Evolutionary conservation across 352 stramenopile species (phyloP), one percentile per base, ranked within the genome.

Genomic region (Phytophthora meadii): DNA sequence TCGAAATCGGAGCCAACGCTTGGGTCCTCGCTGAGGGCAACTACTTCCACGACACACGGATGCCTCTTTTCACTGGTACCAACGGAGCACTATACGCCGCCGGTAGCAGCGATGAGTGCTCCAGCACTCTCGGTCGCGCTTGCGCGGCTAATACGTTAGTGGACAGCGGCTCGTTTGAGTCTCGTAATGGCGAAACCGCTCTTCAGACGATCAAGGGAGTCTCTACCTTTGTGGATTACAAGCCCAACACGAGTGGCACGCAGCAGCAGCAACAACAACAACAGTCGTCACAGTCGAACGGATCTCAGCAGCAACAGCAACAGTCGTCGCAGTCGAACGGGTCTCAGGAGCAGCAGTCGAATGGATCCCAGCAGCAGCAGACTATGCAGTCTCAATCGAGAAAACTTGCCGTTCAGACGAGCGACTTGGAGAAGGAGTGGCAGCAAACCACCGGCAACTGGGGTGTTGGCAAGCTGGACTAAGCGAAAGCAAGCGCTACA

Each of bases 1-100:
- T 77, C 19, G 67, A 76, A 54, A 54, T 72, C n/a, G 64, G 64
- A 2, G 68, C 61, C 6, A 52, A 65, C 72, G 22, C 56, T 74
- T 11, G 51, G 45, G 37, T 42, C 0, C 65, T 83, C 0, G 54
- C 62, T 5, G 75, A 83, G 36, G 68, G 69, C 19, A 83, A 83
- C 66, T 72, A 74, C 72, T 80, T 82, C 27, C 61, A 69, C 52
- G 61, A 72, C 46, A 77, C 62, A 7, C 58, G 42, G 15, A 57
- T 61, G 30, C 65, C 76, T 0, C 42, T 71, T 1, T 57, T 41
- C 41, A 57, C 39, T 4, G 61, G 56, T 10, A 44, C 41, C n/a
- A 53, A 69, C 3, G 62, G 68, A 6, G 37, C 62, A 2, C 3
- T 72, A 9, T 76, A 72, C 41, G 44, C 53, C 11, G 65, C 53